Base-by-base conservation (phyloP, 2,329 filamentous ascomycete species). In the Boeremia exigua region DNA sequence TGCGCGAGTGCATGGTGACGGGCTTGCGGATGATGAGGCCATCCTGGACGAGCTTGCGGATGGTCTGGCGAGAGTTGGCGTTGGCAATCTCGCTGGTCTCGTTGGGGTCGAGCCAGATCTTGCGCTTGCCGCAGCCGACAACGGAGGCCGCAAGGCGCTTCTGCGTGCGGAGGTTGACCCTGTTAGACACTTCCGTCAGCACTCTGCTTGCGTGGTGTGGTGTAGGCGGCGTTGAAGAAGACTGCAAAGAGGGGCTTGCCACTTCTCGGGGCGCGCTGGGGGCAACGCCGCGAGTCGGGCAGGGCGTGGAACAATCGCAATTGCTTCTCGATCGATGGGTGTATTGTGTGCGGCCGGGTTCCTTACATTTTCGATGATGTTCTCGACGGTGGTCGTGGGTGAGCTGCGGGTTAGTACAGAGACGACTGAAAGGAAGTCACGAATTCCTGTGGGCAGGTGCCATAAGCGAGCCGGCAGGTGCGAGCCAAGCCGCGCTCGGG, bases 11-110 rank as follows among this genome's bases (percentile, higher is more conserved):
- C 92, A 97, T 96, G 79, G 94, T 97, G 78, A 97, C 93, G 79
- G 96, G 96, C 89, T 99, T 99, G 87, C 91, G 91, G 88, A 99
- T 99, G 85, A 99, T 99, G 81, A 99, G 91, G 85, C 95, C 96
- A 96, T 99, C 96, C 84, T 90, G 86, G 80, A 98, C 89, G 82
- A 99, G 91, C 88, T 99, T 99, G 86, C 96, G 94, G 88, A 99
- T 90, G 75, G 94, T 97, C 87, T 98, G 94, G 79, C 95, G 94
- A 77, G 94, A 98, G 91, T 99, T 99, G 89, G 95, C 95, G 84
- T 97, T 98, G 86, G 91, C 92, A 86, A 99, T 99, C 85, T 99
- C 95, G 87, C 84, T 95, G 84, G 93, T 88, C 87, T 99, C 95
- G 82, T 96, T 98, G 82, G 95, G 95, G 84, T 99, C 95, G 81